Evolutionary conservation across 1,284 basidiomycete genomes (phyloP).

Genomic region (Marasmius sp.): DNA sequence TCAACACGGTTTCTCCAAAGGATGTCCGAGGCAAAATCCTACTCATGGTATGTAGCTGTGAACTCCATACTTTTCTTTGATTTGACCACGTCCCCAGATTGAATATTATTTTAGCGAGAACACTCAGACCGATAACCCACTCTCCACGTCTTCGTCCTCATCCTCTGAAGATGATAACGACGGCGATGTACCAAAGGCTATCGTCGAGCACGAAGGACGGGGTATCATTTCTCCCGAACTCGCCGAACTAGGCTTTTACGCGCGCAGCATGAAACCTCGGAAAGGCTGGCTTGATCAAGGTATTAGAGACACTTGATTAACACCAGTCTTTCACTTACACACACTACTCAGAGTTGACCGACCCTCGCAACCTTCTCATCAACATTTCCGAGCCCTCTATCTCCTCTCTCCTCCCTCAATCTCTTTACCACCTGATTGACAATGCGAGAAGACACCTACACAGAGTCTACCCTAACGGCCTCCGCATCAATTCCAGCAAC

Average conservation of each 20-base stretch:
- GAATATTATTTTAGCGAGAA: constrained; percentile 49
- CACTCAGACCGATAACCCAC: constrained; percentile 18
- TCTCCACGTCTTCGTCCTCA: constrained; percentile 25
- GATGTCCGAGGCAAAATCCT: constrained; percentile 55
- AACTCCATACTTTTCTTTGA: background rate
- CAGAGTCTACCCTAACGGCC: constrained; percentile 60
- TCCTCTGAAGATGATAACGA: constrained; percentile 21
- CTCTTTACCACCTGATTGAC: constrained; percentile 32
- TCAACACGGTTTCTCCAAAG: constrained; percentile 41
- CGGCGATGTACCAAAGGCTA: constrained; percentile 16
- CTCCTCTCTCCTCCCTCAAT: constrained; percentile 41
- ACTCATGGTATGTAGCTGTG: constrained; percentile 48
- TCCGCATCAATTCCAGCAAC: constrained; percentile 56
- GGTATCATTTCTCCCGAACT: constrained; percentile 47
- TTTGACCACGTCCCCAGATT: constrained; percentile 36
- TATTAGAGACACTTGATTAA: constrained; percentile 18
- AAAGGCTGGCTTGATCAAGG: constrained; percentile 48
- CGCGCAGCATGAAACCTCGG: constrained; percentile 56
- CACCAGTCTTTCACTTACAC: background rate
- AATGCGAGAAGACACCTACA: constrained; percentile 48
- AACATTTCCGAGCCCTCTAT: constrained; percentile 57
- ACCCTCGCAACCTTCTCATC: constrained; percentile 51
- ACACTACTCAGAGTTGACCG: constrained; percentile 28
- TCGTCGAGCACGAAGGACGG: constrained; percentile 18
- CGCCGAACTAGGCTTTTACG: constrained; percentile 53